phyloP scores from a whole-genome alignment of 2,329 filamentous ascomycete species.

The Colletotrichum costaricense region DNA sequence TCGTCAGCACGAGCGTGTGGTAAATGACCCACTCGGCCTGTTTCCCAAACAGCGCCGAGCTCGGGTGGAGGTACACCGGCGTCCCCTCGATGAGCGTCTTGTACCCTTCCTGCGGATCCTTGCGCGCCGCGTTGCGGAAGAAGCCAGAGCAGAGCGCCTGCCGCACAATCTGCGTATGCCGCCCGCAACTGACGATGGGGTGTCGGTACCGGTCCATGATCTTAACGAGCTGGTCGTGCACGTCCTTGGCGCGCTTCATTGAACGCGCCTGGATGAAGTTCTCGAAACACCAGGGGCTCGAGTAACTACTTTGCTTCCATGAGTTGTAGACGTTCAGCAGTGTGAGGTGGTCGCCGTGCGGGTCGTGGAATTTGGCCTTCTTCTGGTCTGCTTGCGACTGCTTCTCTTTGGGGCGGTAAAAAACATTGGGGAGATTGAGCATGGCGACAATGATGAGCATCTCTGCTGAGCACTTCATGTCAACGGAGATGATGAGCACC shows the following conservation, averaged over 20 bases:
- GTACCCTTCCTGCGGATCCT: slow-evolving; percentile 96
- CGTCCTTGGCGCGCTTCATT: slow-evolving; percentile 91
- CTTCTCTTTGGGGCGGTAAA: slow-evolving; percentile 97
- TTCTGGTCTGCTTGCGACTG: slow-evolving; percentile 96
- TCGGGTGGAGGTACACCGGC: slow-evolving; percentile 93
- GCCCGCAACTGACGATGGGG: slow-evolving; percentile 83
- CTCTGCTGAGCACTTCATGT: slow-evolving; percentile 91
- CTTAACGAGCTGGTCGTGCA: slow-evolving; percentile 88
- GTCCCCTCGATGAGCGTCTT: slow-evolving; percentile 97
- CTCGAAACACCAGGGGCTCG: slow-evolving; percentile 93
- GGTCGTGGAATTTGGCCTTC: slow-evolving; percentile 97
- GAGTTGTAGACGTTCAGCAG: slow-evolving; percentile 96
- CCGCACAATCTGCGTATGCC: slow-evolving; percentile 87
- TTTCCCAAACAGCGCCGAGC: slow-evolving; percentile 92
- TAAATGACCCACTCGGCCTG: slow-evolving; percentile 97
- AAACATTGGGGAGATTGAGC: slow-evolving; percentile 87
- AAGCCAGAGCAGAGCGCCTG: slow-evolving; percentile 92
- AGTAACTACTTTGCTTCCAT: slow-evolving; percentile 90
- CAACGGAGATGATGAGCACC: slow-evolving; percentile 86
- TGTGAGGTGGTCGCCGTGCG: slow-evolving; percentile 92
- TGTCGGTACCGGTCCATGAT: slow-evolving; percentile 96
- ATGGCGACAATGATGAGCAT: slow-evolving; percentile 94
- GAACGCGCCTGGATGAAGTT: slow-evolving; percentile 95
- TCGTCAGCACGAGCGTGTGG: slow-evolving; percentile 89
- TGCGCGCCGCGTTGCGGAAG: slow-evolving; percentile 94